phyloP scores from a whole-genome alignment of 371 early-diverging fungal species.

The Fennellomyces sp. region DNA sequence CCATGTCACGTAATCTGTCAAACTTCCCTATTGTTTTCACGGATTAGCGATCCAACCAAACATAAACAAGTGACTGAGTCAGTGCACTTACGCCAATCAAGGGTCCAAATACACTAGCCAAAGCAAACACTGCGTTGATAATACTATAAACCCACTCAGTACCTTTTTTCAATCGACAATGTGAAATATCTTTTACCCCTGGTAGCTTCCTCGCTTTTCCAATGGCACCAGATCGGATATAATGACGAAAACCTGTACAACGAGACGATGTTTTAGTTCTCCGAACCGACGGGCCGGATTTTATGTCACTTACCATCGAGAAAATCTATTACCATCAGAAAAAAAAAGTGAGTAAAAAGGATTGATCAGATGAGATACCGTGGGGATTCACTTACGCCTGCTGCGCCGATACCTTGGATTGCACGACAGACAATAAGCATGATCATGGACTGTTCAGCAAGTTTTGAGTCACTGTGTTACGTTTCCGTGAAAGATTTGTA shows the following conservation, averaged over 20 bases:
- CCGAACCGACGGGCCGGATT: background rate
- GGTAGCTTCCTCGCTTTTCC: slow-evolving; percentile 59
- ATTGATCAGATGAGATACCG: background rate
- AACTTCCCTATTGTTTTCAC: slow-evolving; percentile 28
- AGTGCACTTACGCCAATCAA: slow-evolving; percentile 52
- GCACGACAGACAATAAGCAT: slow-evolving; percentile 70
- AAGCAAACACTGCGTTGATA: slow-evolving; percentile 48
- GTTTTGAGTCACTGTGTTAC: background rate
- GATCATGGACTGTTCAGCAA: slow-evolving; percentile 38
- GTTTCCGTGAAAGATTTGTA: background rate
- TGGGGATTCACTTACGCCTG: slow-evolving; percentile 34
- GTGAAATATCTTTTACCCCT: slow-evolving; percentile 33
- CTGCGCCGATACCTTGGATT: slow-evolving; percentile 64
- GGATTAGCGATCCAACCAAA: too few relatives aligned
- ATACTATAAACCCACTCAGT: slow-evolving; percentile 11
- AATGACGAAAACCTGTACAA: slow-evolving; percentile 51
- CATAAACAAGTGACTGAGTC: too few relatives aligned
- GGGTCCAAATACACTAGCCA: slow-evolving; percentile 49
- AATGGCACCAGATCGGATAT: slow-evolving; percentile 63
- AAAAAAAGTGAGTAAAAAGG: background rate
- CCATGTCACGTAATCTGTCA: slow-evolving; percentile 48
- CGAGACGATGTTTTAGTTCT: background rate
- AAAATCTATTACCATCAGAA: slow-evolving; percentile 1
- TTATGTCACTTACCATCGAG: slow-evolving; percentile 11
- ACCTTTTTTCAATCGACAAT: background rate